These are phyloP conservation scores for Cynara cardunculus DNA, from an alignment of 129 eudicot genomes.

Conservation along the genomic window DNA sequence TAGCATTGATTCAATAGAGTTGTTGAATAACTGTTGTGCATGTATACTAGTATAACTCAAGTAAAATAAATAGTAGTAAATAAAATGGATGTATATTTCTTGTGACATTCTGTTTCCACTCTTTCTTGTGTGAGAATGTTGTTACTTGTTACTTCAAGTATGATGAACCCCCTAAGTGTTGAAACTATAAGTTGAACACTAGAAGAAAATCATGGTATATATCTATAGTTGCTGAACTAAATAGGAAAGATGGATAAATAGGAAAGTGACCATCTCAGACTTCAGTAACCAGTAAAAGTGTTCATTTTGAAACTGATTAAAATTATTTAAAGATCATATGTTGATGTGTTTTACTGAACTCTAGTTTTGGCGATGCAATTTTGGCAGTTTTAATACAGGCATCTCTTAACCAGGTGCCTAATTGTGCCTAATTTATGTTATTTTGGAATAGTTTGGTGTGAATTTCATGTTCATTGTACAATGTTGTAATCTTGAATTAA, in stretches of 20 bases:
- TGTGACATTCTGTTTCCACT: not conserved
- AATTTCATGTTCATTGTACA: slow-evolving; percentile 1
- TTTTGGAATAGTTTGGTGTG: not conserved
- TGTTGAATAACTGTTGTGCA: too few species aligned
- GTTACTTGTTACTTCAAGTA: not conserved
- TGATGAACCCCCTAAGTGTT: not conserved
- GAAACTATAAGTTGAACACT: too few species aligned
- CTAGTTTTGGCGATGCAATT: not conserved
- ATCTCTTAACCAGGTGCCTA: not conserved
- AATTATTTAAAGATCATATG: too few species aligned
- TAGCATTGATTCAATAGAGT: too few species aligned
- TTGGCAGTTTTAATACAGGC: not conserved
- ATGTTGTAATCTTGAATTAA: slow-evolving; percentile 11
- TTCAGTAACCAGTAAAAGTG: not conserved
- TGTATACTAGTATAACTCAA: too few species aligned
- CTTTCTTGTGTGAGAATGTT: not conserved
- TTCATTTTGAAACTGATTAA: not conserved
- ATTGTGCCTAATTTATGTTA: not conserved
- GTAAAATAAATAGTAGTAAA: too few species aligned
- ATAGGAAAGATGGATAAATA: not conserved
- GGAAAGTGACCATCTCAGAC: not conserved
- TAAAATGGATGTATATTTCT: too few species aligned
- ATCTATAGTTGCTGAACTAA: not conserved
- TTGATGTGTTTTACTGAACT: not conserved
- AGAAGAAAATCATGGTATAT: not conserved